phyloP scores from a whole-genome alignment of 768 basidiomycete species.

The Leccinum pellstonianum region DNA sequence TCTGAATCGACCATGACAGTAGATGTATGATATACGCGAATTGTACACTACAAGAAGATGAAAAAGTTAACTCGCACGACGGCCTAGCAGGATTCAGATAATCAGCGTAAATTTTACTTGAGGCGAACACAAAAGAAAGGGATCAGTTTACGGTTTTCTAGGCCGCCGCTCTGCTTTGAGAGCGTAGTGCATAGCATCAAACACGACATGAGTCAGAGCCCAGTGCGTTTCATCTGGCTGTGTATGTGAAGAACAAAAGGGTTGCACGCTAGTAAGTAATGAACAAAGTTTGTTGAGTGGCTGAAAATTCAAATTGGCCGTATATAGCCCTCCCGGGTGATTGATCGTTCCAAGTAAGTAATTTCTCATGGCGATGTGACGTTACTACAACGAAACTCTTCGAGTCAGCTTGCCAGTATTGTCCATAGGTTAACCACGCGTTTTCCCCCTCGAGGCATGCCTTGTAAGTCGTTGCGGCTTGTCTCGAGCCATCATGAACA shows the following conservation, averaged over 20 bases:
- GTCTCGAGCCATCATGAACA: conserved; percentile 21
- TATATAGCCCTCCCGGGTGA: background rate
- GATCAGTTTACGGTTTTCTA: conserved; percentile 66
- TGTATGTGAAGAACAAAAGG: background rate
- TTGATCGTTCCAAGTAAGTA: background rate
- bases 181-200: conserved; percentile 61
- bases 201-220: conserved; percentile 54
- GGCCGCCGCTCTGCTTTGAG: conserved; percentile 47
- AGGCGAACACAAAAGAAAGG: conserved; percentile 3
- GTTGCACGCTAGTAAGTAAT: background rate
- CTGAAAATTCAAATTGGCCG: background rate
- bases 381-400: background rate
- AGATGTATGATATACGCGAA: conserved; percentile 1
- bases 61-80: background rate
- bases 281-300: no score
- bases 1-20: conserved; percentile 20
- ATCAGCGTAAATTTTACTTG: conserved; percentile 13
- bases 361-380: conserved; percentile 14
- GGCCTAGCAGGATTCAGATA: background rate
- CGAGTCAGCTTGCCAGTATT: conserved; percentile 23
- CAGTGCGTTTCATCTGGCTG: conserved; percentile 57
- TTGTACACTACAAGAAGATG: conserved; percentile 1
- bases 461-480: conserved; percentile 8
- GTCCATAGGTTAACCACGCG: conserved; percentile 5
- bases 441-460: conserved; percentile 8